Base-by-base conservation (phyloP, 2,329 filamentous ascomycete genomes). In the Blastomyces percursus region DNA sequence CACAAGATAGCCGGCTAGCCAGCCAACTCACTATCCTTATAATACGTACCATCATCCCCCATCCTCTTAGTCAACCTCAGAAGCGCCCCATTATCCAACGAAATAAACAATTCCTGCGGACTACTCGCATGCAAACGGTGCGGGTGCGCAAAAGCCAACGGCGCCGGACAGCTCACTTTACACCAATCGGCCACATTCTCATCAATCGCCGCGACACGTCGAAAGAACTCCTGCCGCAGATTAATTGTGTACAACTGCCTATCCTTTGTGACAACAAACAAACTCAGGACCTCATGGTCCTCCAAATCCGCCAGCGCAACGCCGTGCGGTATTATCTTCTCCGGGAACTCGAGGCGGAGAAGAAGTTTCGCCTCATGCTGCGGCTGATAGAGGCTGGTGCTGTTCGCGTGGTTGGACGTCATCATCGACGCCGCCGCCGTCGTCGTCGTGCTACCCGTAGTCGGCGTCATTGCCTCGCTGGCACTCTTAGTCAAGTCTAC, bases 221-320 rank as follows among this genome's bases (percentile, higher is more conserved):
- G 82, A 73, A 97, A 96, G 71, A 90, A 88, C 68, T 94, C 90
- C 38, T 89, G 88, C 64, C 88, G 86, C 59, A 99, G 76, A n/a
- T 83, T 88, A 67, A 99, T 82, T 14, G 90, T 91, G 76, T 92
- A 92, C 21, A 99, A 80, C 66, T 90, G 86, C 71, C 87, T 89
- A n/a, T 83, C 80, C 65, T 86, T 83, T 64, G 92, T 93, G 69
- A 96, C 80, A 59, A 89, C 88, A 74, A 91, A 95, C 52, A 91
- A 82, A 68, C 84, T 88, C 60, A 96, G 78, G 64, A 86, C 83
- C 79, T 96, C 89, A 69, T 88, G 87, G 64, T 90, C 88, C 65
- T 86, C 80, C 7, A 86, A 81, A 72, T 99, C 94, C 42, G 90
- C 86, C 65, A 99, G 84, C 12, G 88, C 89, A 64, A 99, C 83